phyloP scores from a whole-genome alignment of 2,329 filamentous ascomycete genomes.

The Ophiosphaerella herpotricha region DNA sequence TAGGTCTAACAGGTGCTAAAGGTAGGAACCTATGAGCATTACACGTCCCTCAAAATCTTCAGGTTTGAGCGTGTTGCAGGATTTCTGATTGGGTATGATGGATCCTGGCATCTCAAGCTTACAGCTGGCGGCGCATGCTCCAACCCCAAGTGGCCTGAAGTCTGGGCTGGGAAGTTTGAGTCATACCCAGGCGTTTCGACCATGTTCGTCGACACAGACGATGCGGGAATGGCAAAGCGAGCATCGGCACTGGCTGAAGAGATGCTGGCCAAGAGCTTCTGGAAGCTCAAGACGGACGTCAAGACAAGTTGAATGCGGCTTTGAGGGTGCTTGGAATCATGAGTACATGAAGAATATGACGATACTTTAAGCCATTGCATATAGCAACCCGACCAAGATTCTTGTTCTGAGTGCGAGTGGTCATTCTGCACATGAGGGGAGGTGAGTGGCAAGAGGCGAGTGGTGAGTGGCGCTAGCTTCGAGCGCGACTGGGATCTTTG shows the following conservation, averaged over 20 bases:
- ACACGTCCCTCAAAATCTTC: constrained; percentile 9
- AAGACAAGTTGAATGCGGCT: constrained; percentile 6
- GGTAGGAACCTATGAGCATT: constrained; percentile 19
- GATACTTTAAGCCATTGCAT: no score
- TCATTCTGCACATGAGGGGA: neutral
- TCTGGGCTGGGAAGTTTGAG: constrained; percentile 23
- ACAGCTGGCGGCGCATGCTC: constrained; percentile 17
- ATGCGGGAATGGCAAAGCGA: constrained; percentile 8
- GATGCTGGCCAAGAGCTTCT: constrained; percentile 11
- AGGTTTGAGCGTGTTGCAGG: constrained; percentile 23
- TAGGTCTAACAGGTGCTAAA: neutral
- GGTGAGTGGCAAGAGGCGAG: neutral
- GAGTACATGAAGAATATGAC: no score
- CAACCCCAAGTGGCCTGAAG: constrained; percentile 16
- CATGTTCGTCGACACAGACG: constrained; percentile 18
- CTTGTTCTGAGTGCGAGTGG: no score
- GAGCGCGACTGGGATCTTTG: constrained; percentile 6
- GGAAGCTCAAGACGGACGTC: constrained; percentile 14
- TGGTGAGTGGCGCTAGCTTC: constrained; percentile 2
- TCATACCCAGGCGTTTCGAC: constrained; percentile 11
- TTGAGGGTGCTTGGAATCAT: neutral
- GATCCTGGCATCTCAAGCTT: constrained; percentile 18
- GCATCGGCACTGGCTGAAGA: constrained; percentile 7
- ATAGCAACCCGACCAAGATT: no score
- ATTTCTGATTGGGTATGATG: constrained; percentile 23